Evolutionary conservation across 179 eudicot genomes (phyloP).

Genomic region (Vitellaria paradoxa): DNA sequence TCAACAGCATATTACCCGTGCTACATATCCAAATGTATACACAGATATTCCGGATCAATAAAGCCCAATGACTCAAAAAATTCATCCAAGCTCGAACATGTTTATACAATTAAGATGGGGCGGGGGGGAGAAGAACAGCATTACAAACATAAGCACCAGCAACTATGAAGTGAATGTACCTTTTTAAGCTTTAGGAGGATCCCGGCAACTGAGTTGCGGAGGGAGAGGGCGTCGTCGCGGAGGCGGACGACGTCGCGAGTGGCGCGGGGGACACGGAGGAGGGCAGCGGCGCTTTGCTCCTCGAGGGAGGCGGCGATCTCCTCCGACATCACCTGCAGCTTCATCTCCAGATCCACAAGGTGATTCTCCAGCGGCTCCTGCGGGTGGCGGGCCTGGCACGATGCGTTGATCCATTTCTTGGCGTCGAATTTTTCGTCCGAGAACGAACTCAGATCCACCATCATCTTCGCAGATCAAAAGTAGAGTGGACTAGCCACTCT

Average conservation of each 20-base stretch:
- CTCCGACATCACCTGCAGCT: slow-evolving; percentile 83
- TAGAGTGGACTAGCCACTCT: neutral
- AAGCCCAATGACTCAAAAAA: neutral
- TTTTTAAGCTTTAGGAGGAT: slow-evolving; percentile 68
- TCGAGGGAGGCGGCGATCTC: slow-evolving; percentile 90
- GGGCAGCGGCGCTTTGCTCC: slow-evolving; percentile 84
- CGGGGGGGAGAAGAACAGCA: neutral
- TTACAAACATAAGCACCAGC: neutral
- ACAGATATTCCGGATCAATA: neutral
- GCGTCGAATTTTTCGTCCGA: slow-evolving; percentile 92
- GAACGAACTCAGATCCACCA: slow-evolving; percentile 79
- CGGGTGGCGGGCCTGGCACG: slow-evolving; percentile 61
- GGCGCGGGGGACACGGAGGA: slow-evolving; percentile 96
- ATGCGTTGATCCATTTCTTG: slow-evolving; percentile 88
- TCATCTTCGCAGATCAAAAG: slow-evolving; percentile 40
- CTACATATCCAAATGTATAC: neutral
- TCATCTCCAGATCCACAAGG: slow-evolving; percentile 86
- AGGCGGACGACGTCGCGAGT: slow-evolving; percentile 84
- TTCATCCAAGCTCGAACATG: neutral
- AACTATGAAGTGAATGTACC: slow-evolving; percentile 26
- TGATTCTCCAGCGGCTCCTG: slow-evolving; percentile 74
- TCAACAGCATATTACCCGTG: neutral
- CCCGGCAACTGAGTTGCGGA: slow-evolving; percentile 68
- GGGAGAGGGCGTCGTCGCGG: slow-evolving; percentile 78
- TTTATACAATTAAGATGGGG: neutral